Percentiles rank a stretch among this genome's conserved stretches.
Evolutionary conservation across 345 rosid species (phyloP).

Genomic region (Aegle marmelos): DNA sequence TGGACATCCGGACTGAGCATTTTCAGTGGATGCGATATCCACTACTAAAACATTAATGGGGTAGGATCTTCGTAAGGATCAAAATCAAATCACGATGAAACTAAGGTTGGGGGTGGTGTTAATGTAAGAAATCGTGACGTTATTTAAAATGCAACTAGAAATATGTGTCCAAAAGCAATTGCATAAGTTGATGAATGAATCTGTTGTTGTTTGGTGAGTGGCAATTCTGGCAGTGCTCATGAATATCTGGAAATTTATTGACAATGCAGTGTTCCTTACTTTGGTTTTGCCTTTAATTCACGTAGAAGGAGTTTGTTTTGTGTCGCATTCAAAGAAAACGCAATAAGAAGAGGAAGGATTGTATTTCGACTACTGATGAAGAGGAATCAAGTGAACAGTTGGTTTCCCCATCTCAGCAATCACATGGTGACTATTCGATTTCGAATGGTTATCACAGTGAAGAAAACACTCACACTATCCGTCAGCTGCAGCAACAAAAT

Average conservation of each 20-base stretch:
- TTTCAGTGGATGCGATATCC: too few relatives aligned
- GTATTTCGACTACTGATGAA: background rate
- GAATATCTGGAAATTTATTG: background rate
- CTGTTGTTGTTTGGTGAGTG: background rate
- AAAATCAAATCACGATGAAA: too few relatives aligned
- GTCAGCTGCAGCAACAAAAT: background rate
- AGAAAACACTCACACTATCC: background rate
- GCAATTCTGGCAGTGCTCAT: background rate
- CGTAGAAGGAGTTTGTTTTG: slow-evolving; percentile 4
- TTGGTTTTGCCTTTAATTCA: background rate
- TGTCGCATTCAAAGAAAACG: background rate
- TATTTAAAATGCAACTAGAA: background rate
- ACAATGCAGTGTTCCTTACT: background rate
- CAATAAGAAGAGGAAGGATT: background rate
- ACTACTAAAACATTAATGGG: too few relatives aligned
- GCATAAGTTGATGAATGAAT: background rate
- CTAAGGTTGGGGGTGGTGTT: too few relatives aligned
- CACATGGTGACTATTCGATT: background rate
- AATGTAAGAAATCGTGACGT: background rate
- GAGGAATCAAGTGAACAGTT: background rate
- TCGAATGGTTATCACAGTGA: background rate
- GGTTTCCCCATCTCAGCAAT: background rate
- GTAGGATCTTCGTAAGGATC: too few relatives aligned
- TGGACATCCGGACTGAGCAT: too few relatives aligned
- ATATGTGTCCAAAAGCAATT: background rate